phyloP scores from a whole-genome alignment of 257 asterid species.

The Plantago elongata region DNA sequence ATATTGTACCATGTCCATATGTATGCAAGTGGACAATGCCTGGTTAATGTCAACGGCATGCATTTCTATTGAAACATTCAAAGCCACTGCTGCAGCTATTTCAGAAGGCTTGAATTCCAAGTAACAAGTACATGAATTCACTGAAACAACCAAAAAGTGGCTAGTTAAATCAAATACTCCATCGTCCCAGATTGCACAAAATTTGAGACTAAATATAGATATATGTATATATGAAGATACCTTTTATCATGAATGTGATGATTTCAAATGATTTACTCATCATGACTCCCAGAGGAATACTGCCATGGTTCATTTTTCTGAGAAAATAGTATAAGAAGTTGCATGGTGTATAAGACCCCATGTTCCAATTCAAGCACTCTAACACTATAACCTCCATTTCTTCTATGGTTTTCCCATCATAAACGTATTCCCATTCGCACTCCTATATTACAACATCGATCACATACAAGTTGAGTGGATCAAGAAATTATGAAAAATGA shows the following conservation, averaged over 20 bases:
- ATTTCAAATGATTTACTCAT: slow-evolving; percentile 44
- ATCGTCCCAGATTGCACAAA: background rate
- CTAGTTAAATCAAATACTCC: too few species aligned
- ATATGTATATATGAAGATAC: slow-evolving; percentile 24
- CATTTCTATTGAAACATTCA: slow-evolving; percentile 40
- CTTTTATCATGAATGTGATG: slow-evolving; percentile 50
- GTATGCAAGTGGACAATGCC: slow-evolving; percentile 42
- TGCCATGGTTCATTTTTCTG: slow-evolving; percentile 32
- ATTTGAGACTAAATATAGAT: too few species aligned
- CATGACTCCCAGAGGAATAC: slow-evolving; percentile 22
- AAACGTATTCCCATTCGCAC: slow-evolving; percentile 46
- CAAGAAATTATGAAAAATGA: background rate
- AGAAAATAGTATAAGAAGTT: slow-evolving; percentile 55
- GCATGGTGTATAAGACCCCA: slow-evolving; percentile 60
- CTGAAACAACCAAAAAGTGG: too few species aligned
- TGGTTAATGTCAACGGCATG: slow-evolving; percentile 39
- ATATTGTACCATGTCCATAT: slow-evolving; percentile 50
- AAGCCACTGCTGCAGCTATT: slow-evolving; percentile 72
- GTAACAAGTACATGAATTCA: slow-evolving; percentile 57
- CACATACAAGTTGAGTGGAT: background rate
- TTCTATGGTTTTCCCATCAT: slow-evolving; percentile 51
- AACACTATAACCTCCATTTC: slow-evolving; percentile 77
- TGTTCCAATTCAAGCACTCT: slow-evolving; percentile 60
- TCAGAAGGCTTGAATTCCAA: slow-evolving; percentile 84
- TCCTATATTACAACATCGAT: slow-evolving; percentile 38